Percentiles rank a stretch among this genome's conserved stretches.
Evolutionary conservation across 1,139 yeast genomes (phyloP).

Genomic region (Geotrichum aggregatum): DNA sequence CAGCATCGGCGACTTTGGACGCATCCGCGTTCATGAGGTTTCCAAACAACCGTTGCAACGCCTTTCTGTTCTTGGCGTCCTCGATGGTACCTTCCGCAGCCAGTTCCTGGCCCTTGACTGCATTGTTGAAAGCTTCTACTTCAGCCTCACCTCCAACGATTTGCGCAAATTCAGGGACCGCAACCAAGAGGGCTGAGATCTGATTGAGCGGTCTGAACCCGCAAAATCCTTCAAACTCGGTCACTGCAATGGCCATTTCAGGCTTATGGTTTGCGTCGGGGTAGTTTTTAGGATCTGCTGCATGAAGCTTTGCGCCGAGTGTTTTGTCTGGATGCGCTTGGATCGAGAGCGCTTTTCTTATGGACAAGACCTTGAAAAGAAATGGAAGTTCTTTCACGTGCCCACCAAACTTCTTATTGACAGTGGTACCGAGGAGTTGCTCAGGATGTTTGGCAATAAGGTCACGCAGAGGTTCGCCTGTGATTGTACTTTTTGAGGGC

Average conservation of each 20-base stretch:
- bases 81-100: constrained; percentile 47
- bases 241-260: constrained; percentile 97
- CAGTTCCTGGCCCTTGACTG: constrained; percentile 41
- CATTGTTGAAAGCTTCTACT: constrained; percentile 50
- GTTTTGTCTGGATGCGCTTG: constrained; percentile 97
- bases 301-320: constrained; percentile 71
- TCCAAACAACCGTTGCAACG: constrained; percentile 71
- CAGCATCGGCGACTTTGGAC: constrained; percentile 48
- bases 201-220: constrained; percentile 91
- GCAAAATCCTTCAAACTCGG: constrained; percentile 94
- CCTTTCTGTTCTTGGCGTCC: constrained; percentile 48
- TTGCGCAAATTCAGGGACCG: constrained; percentile 69
- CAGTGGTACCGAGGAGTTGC: constrained; percentile 47
- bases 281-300: constrained; percentile 82
- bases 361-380: constrained; percentile 86
- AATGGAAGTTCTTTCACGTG: constrained; percentile 63
- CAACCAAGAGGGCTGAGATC: constrained; percentile 59
- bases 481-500: constrained; percentile 64
- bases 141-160: constrained; percentile 60
- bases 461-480: constrained; percentile 53
- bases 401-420: constrained; percentile 66
- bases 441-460: constrained; percentile 60
- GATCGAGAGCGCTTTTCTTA: constrained; percentile 85
- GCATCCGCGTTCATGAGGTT: constrained; percentile 78
- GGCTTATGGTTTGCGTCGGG: constrained; percentile 99